A percentile compares a stretch with the other conserved stretches of the same genome.
Conservation (phyloP, 768 basidiomycete species). For the Daedaleopsis nitida region DNA sequence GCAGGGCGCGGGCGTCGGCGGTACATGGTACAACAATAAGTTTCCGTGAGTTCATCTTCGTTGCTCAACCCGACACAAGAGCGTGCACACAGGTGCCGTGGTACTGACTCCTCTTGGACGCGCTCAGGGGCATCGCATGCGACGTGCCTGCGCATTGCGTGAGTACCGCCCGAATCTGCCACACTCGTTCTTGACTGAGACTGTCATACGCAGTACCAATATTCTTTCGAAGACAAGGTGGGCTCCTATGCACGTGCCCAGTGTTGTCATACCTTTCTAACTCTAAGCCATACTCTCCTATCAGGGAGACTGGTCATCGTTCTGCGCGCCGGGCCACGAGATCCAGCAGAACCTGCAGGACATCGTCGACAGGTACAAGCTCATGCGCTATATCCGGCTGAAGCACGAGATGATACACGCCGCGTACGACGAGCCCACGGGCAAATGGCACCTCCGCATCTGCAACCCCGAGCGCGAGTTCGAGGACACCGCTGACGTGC, state of each 20-base stretch:
- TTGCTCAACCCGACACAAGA: neutral
- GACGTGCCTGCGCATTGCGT: constrained; percentile 62
- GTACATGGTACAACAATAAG: constrained; percentile 59
- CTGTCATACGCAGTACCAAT: constrained; percentile 48
- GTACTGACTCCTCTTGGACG: neutral
- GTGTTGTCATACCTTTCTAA: neutral
- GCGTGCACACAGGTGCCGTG: too few relatives aligned
- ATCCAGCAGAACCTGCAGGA: constrained; percentile 56
- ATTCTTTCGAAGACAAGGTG: constrained; percentile 58
- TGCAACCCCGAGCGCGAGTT: constrained; percentile 35
- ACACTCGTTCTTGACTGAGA: constrained; percentile 1
- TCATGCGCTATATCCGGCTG: constrained; percentile 55
- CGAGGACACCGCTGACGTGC: constrained; percentile 54
- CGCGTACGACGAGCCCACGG: constrained; percentile 48
- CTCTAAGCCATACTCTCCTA: neutral
- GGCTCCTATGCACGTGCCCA: neutral
- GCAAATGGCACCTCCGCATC: constrained; percentile 59
- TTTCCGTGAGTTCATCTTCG: constrained; percentile 48
- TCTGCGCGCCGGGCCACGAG: constrained; percentile 61
- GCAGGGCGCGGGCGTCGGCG: constrained; percentile 58
- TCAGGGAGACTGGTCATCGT: constrained; percentile 61
- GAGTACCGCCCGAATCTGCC: constrained; percentile 21
- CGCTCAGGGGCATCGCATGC: constrained; percentile 53
- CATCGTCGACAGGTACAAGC: constrained; percentile 58
- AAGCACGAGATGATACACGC: constrained; percentile 56